A percentile compares a stretch with the other conserved stretches of the same genome.
phyloP scores from a whole-genome alignment of 2,329 filamentous ascomycete species.

The Paramyrothecium sp. region DNA sequence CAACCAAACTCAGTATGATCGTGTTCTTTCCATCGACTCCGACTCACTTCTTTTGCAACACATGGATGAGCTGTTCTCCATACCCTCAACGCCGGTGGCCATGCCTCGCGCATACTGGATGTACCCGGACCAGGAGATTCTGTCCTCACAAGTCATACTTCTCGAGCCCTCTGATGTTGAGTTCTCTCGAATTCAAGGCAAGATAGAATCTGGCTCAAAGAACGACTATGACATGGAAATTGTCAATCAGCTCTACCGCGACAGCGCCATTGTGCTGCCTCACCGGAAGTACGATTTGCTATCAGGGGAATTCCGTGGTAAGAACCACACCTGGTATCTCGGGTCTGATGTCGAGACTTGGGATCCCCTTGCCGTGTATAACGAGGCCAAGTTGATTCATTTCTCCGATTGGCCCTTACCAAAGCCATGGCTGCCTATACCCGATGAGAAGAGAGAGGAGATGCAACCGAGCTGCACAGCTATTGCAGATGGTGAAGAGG shows the following conservation, averaged over 20 bases:
- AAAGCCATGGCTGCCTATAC: constrained; percentile 45
- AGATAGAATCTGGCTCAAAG: constrained; percentile 16
- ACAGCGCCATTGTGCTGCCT: constrained; percentile 59
- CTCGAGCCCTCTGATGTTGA: constrained; percentile 56
- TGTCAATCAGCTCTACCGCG: constrained; percentile 59
- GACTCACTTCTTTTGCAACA: constrained; percentile 58
- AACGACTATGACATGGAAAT: constrained; percentile 66
- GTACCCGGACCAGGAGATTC: constrained; percentile 46
- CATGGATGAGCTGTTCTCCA: constrained; percentile 68
- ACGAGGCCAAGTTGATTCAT: constrained; percentile 60
- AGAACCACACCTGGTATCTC: constrained; percentile 43
- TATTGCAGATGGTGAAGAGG: constrained; percentile 54
- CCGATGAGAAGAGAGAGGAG: constrained; percentile 2
- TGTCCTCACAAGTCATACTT: constrained; percentile 63
- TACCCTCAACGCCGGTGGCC: constrained; percentile 57
- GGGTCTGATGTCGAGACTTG: constrained; percentile 44
- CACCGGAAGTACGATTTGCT: constrained; percentile 62
- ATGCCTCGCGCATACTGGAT: constrained; percentile 73
- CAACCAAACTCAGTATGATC: constrained; percentile 59
- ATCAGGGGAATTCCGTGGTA: constrained; percentile 57
- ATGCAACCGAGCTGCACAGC: constrained; percentile 22
- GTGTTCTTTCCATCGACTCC: constrained; percentile 52
- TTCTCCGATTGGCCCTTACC: constrained; percentile 35
- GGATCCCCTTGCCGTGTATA: constrained; percentile 50
- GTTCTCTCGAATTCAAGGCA: constrained; percentile 31